Conservation (phyloP, 495 filamentous ascomycete genomes). For the Aspergillus taichungensis region DNA sequence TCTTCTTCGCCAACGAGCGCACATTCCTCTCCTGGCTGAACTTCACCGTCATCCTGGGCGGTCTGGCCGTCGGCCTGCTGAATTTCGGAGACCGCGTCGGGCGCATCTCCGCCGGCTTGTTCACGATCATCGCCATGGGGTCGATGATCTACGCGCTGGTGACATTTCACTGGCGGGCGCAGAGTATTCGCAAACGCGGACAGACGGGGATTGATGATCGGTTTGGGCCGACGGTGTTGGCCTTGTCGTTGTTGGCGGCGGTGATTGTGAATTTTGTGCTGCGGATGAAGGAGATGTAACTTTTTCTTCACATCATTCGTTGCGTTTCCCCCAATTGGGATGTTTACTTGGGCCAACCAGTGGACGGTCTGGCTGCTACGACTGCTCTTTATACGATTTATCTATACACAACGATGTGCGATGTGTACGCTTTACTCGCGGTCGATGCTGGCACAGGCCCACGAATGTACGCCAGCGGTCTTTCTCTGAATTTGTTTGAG, state of each 20-base stretch:
- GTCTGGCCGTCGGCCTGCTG: slow-evolving; percentile 87
- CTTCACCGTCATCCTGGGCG: slow-evolving; percentile 96
- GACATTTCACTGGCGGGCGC: slow-evolving; percentile 95
- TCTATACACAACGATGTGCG: too few species aligned
- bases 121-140: slow-evolving; percentile 90
- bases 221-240: slow-evolving; percentile 82
- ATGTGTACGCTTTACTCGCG: too few species aligned
- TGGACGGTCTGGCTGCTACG: too few species aligned
- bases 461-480: too few species aligned
- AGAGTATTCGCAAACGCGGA: slow-evolving; percentile 80
- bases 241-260: slow-evolving; percentile 72
- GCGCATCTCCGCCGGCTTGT: slow-evolving; percentile 83
- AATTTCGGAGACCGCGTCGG: slow-evolving; percentile 96
- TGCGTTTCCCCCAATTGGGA: too few species aligned
- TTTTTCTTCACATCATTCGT: too few species aligned
- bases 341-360: too few species aligned
- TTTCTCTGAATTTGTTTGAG: too few species aligned
- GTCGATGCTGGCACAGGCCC: too few species aligned
- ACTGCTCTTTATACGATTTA: too few species aligned
- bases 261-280: slow-evolving; percentile 92
- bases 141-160: slow-evolving; percentile 92
- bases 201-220: slow-evolving; percentile 95
- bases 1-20: slow-evolving; percentile 99
- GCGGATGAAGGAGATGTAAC: slow-evolving; percentile 51
- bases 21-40: slow-evolving; percentile 99